A percentile compares a stretch with the other conserved stretches of the same genome.
Conservation (phyloP, 2,329 filamentous ascomycete genomes). For the Diaporthe eres region DNA sequence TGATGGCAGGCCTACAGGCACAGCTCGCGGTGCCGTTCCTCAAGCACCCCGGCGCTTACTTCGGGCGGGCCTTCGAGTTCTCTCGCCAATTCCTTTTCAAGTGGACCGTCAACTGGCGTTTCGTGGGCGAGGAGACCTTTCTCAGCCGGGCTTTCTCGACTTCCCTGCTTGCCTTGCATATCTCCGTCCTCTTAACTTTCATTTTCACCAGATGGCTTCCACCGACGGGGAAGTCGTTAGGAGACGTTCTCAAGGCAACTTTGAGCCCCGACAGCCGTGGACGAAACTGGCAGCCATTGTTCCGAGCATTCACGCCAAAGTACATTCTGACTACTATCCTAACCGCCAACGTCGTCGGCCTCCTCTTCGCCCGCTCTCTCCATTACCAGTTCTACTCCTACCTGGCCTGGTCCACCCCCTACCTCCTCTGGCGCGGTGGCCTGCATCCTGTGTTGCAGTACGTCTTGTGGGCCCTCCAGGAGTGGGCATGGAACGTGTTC, state of each 20-base stretch:
- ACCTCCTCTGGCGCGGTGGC: slow-evolving; percentile 85
- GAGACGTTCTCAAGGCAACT: slow-evolving; percentile 65
- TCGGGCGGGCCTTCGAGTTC: slow-evolving; percentile 89
- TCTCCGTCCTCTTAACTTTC: slow-evolving; percentile 76
- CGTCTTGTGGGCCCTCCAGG: slow-evolving; percentile 81
- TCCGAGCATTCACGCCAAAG: slow-evolving; percentile 62
- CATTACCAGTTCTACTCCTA: slow-evolving; percentile 98
- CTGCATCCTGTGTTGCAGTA: slow-evolving; percentile 77
- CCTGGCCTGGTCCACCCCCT: slow-evolving; percentile 90
- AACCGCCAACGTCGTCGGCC: slow-evolving; percentile 81
- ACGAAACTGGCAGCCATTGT: slow-evolving; percentile 36
- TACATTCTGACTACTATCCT: slow-evolving; percentile 85
- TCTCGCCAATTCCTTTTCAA: slow-evolving; percentile 93
- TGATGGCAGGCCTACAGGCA: slow-evolving; percentile 67
- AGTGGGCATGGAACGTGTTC: slow-evolving; percentile 95
- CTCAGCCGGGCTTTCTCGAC: slow-evolving; percentile 78
- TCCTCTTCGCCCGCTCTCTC: slow-evolving; percentile 88
- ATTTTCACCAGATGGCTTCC: slow-evolving; percentile 78
- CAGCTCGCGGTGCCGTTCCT: slow-evolving; percentile 78
- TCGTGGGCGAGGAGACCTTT: slow-evolving; percentile 87
- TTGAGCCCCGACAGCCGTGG: slow-evolving; percentile 58
- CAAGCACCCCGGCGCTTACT: slow-evolving; percentile 77
- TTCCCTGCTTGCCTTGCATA: slow-evolving; percentile 76
- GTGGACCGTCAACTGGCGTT: slow-evolving; percentile 99
- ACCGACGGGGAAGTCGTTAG: slow-evolving; percentile 72